A percentile compares a stretch with the other conserved stretches of the same genome.
phyloP scores from a whole-genome alignment of 2,329 filamentous ascomycete genomes.

The Aphanocladium album region DNA sequence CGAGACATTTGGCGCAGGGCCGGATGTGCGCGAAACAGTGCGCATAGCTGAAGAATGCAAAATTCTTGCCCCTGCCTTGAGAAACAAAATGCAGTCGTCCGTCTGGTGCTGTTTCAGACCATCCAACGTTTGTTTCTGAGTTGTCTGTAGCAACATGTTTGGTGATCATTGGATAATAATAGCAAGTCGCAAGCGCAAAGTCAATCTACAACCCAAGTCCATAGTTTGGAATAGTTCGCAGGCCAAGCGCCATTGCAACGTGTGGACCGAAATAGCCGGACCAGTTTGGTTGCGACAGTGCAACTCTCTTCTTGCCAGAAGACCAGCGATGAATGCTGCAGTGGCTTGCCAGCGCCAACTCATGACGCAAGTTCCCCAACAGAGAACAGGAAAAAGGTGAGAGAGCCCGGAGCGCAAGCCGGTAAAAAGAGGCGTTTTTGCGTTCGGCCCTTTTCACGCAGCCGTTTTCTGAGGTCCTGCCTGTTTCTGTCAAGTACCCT shows the following conservation, averaged over 20 bases:
- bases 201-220: background rate
- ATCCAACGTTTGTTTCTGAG: background rate
- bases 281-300: background rate
- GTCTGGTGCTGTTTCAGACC: background rate
- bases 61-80: background rate
- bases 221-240: background rate
- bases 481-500: background rate
- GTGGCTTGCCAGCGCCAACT: background rate
- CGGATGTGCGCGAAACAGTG: background rate
- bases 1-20: background rate
- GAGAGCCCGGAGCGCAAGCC: too few relatives aligned
- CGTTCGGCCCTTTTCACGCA: slow-evolving; percentile 8
- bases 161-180: background rate
- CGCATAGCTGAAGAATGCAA: background rate
- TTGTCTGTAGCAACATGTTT: background rate
- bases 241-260: background rate
- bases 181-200: background rate
- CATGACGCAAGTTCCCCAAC: background rate
- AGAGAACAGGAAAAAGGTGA: background rate
- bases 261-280: background rate
- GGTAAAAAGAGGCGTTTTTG: slow-evolving; percentile 4
- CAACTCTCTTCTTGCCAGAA: background rate
- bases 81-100: background rate
- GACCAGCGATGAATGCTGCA: background rate
- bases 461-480: background rate